Conservation (phyloP, 2,329 filamentous ascomycete genomes). For the Colletotrichum sidae region DNA sequence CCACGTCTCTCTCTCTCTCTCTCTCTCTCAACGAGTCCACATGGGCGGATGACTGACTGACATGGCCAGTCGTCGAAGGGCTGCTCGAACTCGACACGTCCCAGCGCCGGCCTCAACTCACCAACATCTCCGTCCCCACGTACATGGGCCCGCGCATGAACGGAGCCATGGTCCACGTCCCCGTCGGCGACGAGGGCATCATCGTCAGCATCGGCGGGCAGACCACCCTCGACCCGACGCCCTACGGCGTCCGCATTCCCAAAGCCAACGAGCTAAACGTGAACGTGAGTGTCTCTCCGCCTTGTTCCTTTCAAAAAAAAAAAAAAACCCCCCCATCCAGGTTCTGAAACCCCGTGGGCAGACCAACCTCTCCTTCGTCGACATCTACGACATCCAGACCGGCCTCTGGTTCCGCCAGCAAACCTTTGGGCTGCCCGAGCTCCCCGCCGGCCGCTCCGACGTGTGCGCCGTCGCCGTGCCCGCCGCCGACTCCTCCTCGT, state of each 20-base stretch:
- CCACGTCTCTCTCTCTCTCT: not conserved
- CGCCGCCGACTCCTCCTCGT: slow-evolving; percentile 37
- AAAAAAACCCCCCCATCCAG: too few species aligned
- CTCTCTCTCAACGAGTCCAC: too few species aligned
- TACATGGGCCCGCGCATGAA: slow-evolving; percentile 40
- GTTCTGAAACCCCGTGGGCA: not conserved
- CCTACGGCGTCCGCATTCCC: slow-evolving; percentile 16
- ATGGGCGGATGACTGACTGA: not conserved
- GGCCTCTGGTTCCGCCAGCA: slow-evolving; percentile 40
- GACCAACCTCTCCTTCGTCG: slow-evolving; percentile 38
- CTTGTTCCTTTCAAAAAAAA: not conserved
- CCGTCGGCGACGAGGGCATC: slow-evolving; percentile 36
- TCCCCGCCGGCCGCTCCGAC: slow-evolving; percentile 38
- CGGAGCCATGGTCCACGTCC: slow-evolving; percentile 40
- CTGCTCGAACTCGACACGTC: slow-evolving; percentile 38
- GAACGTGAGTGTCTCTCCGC: not conserved
- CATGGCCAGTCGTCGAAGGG: slow-evolving; percentile 33
- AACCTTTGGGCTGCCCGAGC: slow-evolving; percentile 37
- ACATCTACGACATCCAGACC: slow-evolving; percentile 40
- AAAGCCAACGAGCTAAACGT: slow-evolving; percentile 13
- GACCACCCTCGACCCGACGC: slow-evolving; percentile 31
- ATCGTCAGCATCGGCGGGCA: slow-evolving; percentile 38
- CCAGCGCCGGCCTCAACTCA: slow-evolving; percentile 32
- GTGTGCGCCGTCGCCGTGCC: slow-evolving; percentile 38
- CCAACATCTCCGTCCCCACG: slow-evolving; percentile 39